Conservation (phyloP, 2,329 filamentous ascomycete species). For the Penicillium griseofulvum region DNA sequence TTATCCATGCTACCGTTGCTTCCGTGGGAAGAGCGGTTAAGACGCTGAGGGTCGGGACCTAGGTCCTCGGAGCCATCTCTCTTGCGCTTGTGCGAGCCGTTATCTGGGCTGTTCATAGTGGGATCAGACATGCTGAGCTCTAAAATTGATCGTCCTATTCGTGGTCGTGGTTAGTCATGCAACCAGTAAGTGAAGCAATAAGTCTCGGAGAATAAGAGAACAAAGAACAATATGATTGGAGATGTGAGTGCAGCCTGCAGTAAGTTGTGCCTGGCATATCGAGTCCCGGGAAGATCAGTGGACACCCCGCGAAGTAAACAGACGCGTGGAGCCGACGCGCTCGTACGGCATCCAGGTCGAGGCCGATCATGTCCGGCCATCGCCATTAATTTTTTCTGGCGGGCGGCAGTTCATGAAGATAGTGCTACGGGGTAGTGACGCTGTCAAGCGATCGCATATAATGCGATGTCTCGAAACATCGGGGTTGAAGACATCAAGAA, state of each 20-base stretch:
- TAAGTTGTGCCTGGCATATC: conserved; percentile 9
- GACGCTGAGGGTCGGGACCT: conserved; percentile 41
- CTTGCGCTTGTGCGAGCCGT: conserved; percentile 41
- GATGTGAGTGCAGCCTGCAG: conserved; percentile 5
- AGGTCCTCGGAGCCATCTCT: conserved; percentile 40
- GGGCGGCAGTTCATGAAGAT: background rate
- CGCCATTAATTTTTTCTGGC: background rate
- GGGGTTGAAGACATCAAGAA: conserved; percentile 18
- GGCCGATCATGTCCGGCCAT: conserved; percentile 3
- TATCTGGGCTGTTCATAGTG: conserved; percentile 37
- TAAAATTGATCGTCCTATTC: conserved; percentile 9
- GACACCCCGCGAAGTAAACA: conserved; percentile 19
- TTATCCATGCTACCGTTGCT: conserved; percentile 41
- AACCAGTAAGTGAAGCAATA: background rate
- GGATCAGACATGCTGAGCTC: conserved; percentile 38
- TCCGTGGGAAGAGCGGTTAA: conserved; percentile 42
- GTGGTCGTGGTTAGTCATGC: conserved; percentile 21
- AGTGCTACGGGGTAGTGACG: background rate
- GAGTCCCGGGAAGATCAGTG: conserved; percentile 10
- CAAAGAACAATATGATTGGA: background rate
- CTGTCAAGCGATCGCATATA: background rate
- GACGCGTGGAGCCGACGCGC: conserved; percentile 35
- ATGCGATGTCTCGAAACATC: background rate
- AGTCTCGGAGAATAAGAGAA: background rate
- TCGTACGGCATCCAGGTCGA: background rate